Evolutionary conservation across 208 protist species (phyloP), one percentile per base, ranked within the genome.

Genomic region (Acanthamoeba polyphaga): DNA sequence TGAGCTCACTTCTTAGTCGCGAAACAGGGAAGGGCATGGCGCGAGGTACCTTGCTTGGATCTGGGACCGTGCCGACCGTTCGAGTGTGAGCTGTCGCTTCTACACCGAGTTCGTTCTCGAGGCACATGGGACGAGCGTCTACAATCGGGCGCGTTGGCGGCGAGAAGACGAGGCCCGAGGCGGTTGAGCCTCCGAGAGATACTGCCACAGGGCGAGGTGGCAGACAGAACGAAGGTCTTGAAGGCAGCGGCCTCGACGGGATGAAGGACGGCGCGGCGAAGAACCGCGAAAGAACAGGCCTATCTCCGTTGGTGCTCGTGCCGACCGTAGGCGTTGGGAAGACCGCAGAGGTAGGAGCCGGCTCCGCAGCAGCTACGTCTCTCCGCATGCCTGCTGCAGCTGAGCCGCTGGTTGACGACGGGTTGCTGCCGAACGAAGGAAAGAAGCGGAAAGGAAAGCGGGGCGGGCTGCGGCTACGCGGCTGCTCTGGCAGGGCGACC

Each of bases 391-490:
- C 9, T 24, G 62, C 27, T 12, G 62, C 27, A 29, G 68, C 27
- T 12, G 68, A 76, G 0, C 27, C 4, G 5, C 13, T 27, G 24
- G 68, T 29, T 15, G 38, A 12, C 55, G 76, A 13, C 29, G 43
- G 22, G 34, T n/a, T 55, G 9, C 24, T 46, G 5, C 80, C 51
- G 53, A 89, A 89, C 27, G 80, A 89, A 13, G 80, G 80, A 24
- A 89, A 89, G 80, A 89, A 89, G 8, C 80, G 80, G 13, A 89
- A 32, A 10, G 46, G 80, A 9, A 24, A 13, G 10, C 51, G 29
- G 38, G 68, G 17, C 19, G 58, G 58, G 58, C 22, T 62, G 62
- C 62, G 19, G 24, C 62, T 68, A 68, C 62, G 34, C 70, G 70
- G 15, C 13, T 49, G 32, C 7, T 46, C 70, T 38, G n/a, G 4